Evolutionary conservation across 345 rosid genomes (phyloP).

Genomic region (Orychophragmus violaceus): DNA sequence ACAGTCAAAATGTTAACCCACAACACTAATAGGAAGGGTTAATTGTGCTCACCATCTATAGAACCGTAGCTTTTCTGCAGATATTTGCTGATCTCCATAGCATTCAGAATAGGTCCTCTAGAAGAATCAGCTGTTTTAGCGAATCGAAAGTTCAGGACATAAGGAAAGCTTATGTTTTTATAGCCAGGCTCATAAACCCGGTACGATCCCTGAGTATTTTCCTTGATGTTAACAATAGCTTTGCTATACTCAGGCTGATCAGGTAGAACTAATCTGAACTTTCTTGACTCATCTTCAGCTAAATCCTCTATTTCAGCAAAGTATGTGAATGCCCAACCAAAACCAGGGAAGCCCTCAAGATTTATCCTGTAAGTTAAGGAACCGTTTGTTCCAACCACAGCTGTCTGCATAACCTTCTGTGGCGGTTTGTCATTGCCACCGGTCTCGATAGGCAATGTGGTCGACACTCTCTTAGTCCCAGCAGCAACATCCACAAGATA

Average conservation of each 20-base stretch:
- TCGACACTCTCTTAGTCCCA: slow-evolving; percentile 79
- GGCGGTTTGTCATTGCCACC: slow-evolving; percentile 54
- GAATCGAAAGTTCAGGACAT: slow-evolving; percentile 72
- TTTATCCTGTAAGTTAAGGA: slow-evolving; percentile 78
- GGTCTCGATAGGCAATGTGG: slow-evolving; percentile 48
- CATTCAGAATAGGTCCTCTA: slow-evolving; percentile 89
- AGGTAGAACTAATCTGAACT: slow-evolving; percentile 78
- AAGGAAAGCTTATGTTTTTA: slow-evolving; percentile 72
- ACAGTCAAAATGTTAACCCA: slow-evolving; percentile 6
- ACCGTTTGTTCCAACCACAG: slow-evolving; percentile 96
- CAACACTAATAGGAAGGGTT: no score
- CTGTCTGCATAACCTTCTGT: slow-evolving; percentile 96
- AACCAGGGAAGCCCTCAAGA: slow-evolving; percentile 89
- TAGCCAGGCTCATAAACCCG: slow-evolving; percentile 93
- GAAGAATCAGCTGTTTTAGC: slow-evolving; percentile 79
- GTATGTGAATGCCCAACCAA: slow-evolving; percentile 82
- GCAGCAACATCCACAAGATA: slow-evolving; percentile 92
- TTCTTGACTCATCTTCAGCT: slow-evolving; percentile 61
- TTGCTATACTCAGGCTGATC: slow-evolving; percentile 69
- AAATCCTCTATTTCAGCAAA: slow-evolving; percentile 92
- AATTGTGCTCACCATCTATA: slow-evolving; percentile 74
- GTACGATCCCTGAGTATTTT: slow-evolving; percentile 77
- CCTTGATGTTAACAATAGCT: slow-evolving; percentile 76
- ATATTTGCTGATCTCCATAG: slow-evolving; percentile 81
- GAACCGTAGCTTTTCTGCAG: slow-evolving; percentile 71